Evolutionary conservation across 2,329 filamentous ascomycete species (phyloP).

Genomic region (Calycina herbarum): DNA sequence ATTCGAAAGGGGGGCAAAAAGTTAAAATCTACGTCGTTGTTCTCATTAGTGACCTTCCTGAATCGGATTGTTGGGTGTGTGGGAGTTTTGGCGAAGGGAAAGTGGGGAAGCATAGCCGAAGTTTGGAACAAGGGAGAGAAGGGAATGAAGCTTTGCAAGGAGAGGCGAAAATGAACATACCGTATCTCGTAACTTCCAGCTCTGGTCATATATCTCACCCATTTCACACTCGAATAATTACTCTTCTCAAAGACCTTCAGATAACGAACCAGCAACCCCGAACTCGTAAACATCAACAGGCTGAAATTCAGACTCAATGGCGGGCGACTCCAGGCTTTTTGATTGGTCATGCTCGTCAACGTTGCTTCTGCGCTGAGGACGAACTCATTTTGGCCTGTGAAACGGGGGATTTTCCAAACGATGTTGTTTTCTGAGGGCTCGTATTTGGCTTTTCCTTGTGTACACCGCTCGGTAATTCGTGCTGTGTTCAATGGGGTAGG

Average conservation of each 20-base stretch:
- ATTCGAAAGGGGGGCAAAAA: background rate
- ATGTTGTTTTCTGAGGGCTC: constrained; percentile 98
- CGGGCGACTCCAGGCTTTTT: constrained; percentile 94
- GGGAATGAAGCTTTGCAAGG: background rate
- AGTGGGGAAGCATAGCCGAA: background rate
- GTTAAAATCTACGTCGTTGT: constrained; percentile 1
- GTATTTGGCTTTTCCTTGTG: constrained; percentile 96
- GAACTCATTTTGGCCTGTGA: constrained; percentile 96
- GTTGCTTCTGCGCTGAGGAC: constrained; percentile 92
- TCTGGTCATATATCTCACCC: constrained; percentile 98
- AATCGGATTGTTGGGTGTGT: too few relatives aligned
- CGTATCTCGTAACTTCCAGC: constrained; percentile 97
- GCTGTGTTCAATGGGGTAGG: constrained; percentile 97
- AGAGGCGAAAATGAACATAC: constrained; percentile 44
- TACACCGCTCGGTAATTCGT: constrained; percentile 86
- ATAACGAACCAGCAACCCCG: constrained; percentile 86
- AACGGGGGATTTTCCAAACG: constrained; percentile 98
- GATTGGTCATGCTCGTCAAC: constrained; percentile 95
- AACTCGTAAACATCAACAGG: constrained; percentile 97
- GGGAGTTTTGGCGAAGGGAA: background rate
- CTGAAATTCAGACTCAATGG: constrained; percentile 91
- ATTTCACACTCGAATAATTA: constrained; percentile 98
- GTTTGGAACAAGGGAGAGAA: background rate
- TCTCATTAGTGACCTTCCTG: background rate
- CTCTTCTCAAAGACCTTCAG: constrained; percentile 99